Evolutionary conservation across 768 basidiomycete species (phyloP), one percentile per base, ranked within the genome.

Genomic region (Erythrobasidium yunnanense): DNA sequence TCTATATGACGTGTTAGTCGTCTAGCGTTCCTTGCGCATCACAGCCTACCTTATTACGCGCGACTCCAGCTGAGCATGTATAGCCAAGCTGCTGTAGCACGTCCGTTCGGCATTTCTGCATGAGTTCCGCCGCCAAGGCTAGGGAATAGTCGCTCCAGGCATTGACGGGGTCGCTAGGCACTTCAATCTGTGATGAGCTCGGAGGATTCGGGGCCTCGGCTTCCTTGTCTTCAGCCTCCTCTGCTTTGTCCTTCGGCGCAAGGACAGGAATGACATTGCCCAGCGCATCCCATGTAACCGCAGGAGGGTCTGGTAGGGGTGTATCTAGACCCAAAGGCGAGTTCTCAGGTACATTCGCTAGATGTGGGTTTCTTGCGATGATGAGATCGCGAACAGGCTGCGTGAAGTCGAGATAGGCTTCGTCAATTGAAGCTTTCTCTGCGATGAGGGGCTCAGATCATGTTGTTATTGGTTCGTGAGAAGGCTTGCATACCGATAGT

Each of bases 401-500:
- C 2, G 90, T 88, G 63, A 97, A 82, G 75, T 97, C 93, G 65
- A 97, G 83, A 76, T 92, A 99, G 0, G 89, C 90, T 72, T 99
- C 95, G 72, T 97, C 95, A 34, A 97, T 95, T 0, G 90, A 93
- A 23, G 95, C 95, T 75, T 92, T 95, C 77, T 99, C 93, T 91
- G 56, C 13, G 74, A 11, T 52, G 35, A 45, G 4, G n/a, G n/a
- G 2, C 22, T 45, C 7, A 17, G 4, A 25, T n/a, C 60, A 15
- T 29, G 13, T 7, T 63, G 13, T 22, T 20, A 13, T 60, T 54
- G 8, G 22, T 22, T 52, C 7, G 25, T 63, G 20, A n/a, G 15
- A 20, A 50, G 45, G 22, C 25, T 34, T 8, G 53, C 71, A 4
- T 8, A 71, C 70, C 70, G 50, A 72, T 71, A 17, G 71, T 57